These are phyloP conservation scores for Calonectria multiphialidica DNA, from an alignment of 2,329 filamentous ascomycete genomes.

Conservation along the genomic window DNA sequence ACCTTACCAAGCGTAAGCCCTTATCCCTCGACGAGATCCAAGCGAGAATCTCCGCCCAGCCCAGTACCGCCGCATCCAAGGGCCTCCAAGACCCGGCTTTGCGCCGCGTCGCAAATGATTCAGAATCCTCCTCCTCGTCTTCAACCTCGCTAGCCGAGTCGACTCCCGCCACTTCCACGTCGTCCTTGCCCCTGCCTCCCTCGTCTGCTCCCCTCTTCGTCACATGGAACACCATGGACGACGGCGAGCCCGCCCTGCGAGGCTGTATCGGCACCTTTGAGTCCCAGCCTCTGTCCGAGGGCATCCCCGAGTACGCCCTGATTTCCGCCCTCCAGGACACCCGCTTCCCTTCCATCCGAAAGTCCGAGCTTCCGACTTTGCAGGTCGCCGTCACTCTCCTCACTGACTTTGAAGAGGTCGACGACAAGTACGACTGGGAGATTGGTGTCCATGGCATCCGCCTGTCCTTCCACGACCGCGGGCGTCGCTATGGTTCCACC, in stretches of 20 bases:
- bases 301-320: conserved; percentile 83
- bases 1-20: conserved; percentile 77
- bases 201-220: conserved; percentile 85
- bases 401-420: conserved; percentile 84
- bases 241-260: conserved; percentile 71
- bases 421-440: conserved; percentile 84
- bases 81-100: conserved; percentile 56
- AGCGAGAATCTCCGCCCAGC: conserved; percentile 67
- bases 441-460: conserved; percentile 89
- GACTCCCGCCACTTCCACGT: conserved; percentile 59
- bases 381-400: conserved; percentile 83
- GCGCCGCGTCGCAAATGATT: conserved; percentile 52
- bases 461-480: conserved; percentile 83
- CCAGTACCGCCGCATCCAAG: conserved; percentile 26
- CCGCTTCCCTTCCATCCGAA: conserved; percentile 69
- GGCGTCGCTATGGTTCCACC: conserved; percentile 82
- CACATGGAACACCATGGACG: conserved; percentile 84
- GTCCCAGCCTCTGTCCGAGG: conserved; percentile 76
- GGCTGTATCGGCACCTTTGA: conserved; percentile 98
- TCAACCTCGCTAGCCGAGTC: conserved; percentile 58
- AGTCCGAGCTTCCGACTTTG: conserved; percentile 67
- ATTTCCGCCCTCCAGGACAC: conserved; percentile 78
- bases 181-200: conserved; percentile 51
- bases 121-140: conserved; percentile 52
- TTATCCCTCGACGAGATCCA: conserved; percentile 78